Base-by-base conservation (phyloP, 1,284 basidiomycete genomes). In the Sanghuangporus sanghuang region DNA sequence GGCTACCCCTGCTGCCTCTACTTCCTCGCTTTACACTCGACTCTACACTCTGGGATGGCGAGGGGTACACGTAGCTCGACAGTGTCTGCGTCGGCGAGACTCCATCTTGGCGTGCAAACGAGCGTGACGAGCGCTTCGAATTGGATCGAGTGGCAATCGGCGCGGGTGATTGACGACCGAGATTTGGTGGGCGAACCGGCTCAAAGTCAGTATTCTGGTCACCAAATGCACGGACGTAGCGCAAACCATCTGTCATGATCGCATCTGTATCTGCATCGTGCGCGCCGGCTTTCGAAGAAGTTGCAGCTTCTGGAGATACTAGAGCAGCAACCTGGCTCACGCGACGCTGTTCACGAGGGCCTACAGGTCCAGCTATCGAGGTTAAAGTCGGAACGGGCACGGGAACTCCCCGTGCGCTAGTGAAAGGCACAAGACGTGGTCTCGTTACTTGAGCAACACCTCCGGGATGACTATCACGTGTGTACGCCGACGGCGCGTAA, bases 361-460 rank as follows among this genome's bases (percentile, higher is more conserved):
- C 18, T 59, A 69, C 65, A 50, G 68, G 65, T 23, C 66, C 73
- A 52, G 69, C 70, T 58, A 69, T 57, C 72, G 38, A 70, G 71
- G 18, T 67, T 71, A 64, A 68, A 72, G 68, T 72, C 72, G 54
- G 74, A 73, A 57, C 79, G 39, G 87, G 87, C 27, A 89, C 86
- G 39, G 87, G 87, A 23, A 89, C 87, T n/a, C 85, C 83, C 36
- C 81, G 79, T 27, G 86, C 83, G 67, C 82, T 84, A 5, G 85
- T 89, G 71, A 92, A 90, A 46, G 85, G 86, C 36, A 91, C 88
- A n/a, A 92, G 73, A 35, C 87, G 81, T 46, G 88, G 85, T 16
- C 82, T 79, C 18, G 76, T 69, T 46, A 69, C 71, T 7, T 67
- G 57, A 23, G 63, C 67, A 54, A 65, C 64, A 6, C 39, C 48